Percentiles rank a stretch among this genome's conserved stretches.
These are phyloP conservation scores for Wickerhamiella musiphila DNA, from an alignment of 805 yeast species.

Conservation along the genomic window DNA sequence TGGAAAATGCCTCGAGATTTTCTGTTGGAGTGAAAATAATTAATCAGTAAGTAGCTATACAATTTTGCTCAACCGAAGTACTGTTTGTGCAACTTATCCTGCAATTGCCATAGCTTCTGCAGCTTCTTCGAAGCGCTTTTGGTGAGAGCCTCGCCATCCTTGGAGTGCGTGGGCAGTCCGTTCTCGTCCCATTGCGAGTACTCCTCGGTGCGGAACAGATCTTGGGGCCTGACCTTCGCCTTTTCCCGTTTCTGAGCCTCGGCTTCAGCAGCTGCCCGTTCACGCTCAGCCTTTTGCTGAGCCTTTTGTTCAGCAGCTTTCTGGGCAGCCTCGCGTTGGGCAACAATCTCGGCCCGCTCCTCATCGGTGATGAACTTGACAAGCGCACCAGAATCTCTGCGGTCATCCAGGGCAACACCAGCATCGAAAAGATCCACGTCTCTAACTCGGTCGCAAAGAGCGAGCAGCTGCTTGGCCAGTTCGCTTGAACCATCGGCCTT, in stretches of 20 bases:
- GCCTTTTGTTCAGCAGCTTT: conserved; percentile 36
- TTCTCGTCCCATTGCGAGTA: conserved; percentile 68
- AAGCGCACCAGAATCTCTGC: conserved; percentile 63
- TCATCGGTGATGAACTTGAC: conserved; percentile 58
- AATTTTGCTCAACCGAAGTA: too few species aligned
- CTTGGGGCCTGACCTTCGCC: conserved; percentile 51
- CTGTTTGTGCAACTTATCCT: conserved; percentile 65
- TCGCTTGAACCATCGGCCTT: conserved; percentile 39
- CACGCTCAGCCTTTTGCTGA: conserved; percentile 32
- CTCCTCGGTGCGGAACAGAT: conserved; percentile 43
- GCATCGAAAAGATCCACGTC: conserved; percentile 51
- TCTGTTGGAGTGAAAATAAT: too few species aligned
- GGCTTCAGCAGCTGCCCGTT: conserved; percentile 13
- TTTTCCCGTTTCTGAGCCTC: conserved; percentile 55
- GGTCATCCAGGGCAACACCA: conserved; percentile 79
- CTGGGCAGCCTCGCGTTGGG: conserved; percentile 39
- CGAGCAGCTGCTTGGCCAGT: conserved; percentile 34
- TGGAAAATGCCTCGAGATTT: too few species aligned
- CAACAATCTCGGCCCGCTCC: conserved; percentile 50
- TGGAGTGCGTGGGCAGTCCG: conserved; percentile 68
- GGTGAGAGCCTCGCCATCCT: conserved; percentile 54
- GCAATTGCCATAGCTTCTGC: conserved; percentile 58
- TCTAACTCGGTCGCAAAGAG: conserved; percentile 61
- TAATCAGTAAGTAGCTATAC: too few species aligned
- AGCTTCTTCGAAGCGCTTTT: conserved; percentile 79